Percentiles rank a stretch among this genome's conserved stretches.
These are phyloP conservation scores for Trichopus zeylanicus DNA, from an alignment of 116 monocot genomes.

Conservation along the genomic window DNA sequence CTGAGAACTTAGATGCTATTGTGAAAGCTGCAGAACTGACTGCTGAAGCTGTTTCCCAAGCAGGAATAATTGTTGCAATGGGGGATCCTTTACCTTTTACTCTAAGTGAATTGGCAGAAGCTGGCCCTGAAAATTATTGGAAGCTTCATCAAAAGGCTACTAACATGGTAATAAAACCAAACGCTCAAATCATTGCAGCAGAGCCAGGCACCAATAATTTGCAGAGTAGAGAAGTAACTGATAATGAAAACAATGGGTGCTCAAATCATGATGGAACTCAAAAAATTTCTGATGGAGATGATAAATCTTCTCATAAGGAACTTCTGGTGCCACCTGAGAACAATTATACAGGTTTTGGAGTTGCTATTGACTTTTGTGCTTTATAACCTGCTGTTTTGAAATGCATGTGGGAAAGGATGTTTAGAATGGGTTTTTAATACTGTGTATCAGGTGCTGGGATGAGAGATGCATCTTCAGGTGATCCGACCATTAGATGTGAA, in stretches of 20 bases:
- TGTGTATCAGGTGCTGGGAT: constrained; percentile 19
- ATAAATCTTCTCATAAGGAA: constrained; percentile 8
- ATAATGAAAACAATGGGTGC: constrained; percentile 3
- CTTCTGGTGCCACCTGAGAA: constrained; percentile 4
- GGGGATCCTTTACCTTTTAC: constrained; percentile 87
- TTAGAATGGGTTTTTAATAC: neutral
- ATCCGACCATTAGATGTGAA: constrained; percentile 17
- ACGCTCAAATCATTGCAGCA: constrained; percentile 1
- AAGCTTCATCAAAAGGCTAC: constrained; percentile 17
- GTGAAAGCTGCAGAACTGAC: constrained; percentile 91
- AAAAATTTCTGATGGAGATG: constrained; percentile 14
- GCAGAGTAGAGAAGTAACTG: constrained; percentile 9
- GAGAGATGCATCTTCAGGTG: constrained; percentile 13
- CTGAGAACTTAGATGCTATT: constrained; percentile 90
- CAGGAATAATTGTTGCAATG: constrained; percentile 75
- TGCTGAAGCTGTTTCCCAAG: constrained; percentile 82
- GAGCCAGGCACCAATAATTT: constrained; percentile 5
- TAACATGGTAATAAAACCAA: neutral
- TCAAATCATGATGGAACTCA: constrained; percentile 13
- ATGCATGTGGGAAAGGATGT: neutral
- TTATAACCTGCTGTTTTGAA: no score
- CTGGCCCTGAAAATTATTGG: constrained; percentile 74
- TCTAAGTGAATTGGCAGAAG: constrained; percentile 55
- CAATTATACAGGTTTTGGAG: constrained; percentile 22
- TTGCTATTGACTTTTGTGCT: neutral